Percentiles rank a stretch among this genome's conserved stretches.
Evolutionary conservation across 1,284 basidiomycete genomes (phyloP).

Genomic region (Phaffia rhodozyma): DNA sequence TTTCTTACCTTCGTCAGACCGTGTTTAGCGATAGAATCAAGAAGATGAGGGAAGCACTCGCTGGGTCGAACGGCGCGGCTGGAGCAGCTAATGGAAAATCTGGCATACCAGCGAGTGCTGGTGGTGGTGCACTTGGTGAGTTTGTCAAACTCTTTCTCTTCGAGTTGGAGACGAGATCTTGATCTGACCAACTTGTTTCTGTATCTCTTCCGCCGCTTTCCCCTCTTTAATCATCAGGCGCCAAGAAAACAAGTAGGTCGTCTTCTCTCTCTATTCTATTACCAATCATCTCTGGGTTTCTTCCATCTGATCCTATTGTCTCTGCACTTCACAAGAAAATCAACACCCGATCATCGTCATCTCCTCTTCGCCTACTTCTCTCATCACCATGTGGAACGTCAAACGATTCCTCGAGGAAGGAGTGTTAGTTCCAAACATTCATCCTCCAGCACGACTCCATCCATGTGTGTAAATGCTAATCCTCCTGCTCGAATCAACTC

Average conservation of each 20-base stretch:
- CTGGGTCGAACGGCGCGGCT: neutral
- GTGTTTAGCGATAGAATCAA: slow-evolving; percentile 10
- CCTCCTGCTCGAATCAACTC: no score
- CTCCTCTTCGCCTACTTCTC: slow-evolving; percentile 83
- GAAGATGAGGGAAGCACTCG: slow-evolving; percentile 2
- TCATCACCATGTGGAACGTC: slow-evolving; percentile 97
- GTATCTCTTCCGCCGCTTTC: no score
- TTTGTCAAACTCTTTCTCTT: neutral
- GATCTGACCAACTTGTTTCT: no score
- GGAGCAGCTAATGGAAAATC: neutral
- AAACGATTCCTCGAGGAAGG: slow-evolving; percentile 85
- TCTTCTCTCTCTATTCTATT: neutral
- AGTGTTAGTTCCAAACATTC: slow-evolving; percentile 42
- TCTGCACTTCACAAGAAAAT: slow-evolving; percentile 15
- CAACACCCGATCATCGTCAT: slow-evolving; percentile 86
- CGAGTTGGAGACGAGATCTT: no score
- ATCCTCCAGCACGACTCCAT: neutral
- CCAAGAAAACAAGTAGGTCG: slow-evolving; percentile 13
- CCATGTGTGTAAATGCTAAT: no score
- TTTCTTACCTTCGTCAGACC: slow-evolving; percentile 11
- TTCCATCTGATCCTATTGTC: neutral
- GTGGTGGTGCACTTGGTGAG: slow-evolving; percentile 1
- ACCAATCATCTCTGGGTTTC: neutral
- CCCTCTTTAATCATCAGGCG: neutral
- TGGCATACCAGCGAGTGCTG: neutral